Base-by-base conservation (phyloP, 2,329 filamentous ascomycete genomes). In the Hyphodiscus sp. region DNA sequence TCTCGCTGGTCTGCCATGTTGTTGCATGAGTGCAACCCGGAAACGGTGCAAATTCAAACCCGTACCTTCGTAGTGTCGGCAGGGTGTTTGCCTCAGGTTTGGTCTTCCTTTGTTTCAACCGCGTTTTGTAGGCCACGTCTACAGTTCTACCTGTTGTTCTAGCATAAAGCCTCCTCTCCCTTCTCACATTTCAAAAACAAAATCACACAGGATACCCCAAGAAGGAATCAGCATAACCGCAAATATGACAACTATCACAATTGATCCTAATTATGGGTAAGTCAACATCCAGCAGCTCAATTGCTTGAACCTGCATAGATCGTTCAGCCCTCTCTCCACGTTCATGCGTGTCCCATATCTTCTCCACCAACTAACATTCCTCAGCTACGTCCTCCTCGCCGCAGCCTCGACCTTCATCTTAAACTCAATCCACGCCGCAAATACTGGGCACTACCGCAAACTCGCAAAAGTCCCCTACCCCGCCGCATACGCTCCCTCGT, bases 331-430 rank as follows among this genome's bases (percentile, higher is more conserved):
- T 19, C 19, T 30, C 8, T 26, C n/a, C 43, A n/a, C 23, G 1
- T 29, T 33, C n/a, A 45, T n/a, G 18, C 16, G 41, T 33, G 20
- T 29, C 20, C 20, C 42, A 29, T 46, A 20, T 45, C 15, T 29
- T 23, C 1, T 13, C 16, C 45, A 29, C 38, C 51, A 47, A 55
- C 33, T 42, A 2, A 42, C 13, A 29, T 8, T n/a, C 11, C 2
- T 9, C 10, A n/a, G n/a, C 10, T 82, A 82, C 66, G 81, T 86
- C 64, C 74, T 87, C 51, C 73, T 76, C 50, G 78, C 74, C 45
- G 81, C 81, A 52, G 72, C 77, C 19, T 74, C 77, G 16, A 78
- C 78, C 61, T 75, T 82, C 69, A 73, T 86, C 66, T 65, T 86
- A 68, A 82, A 81, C 72, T 66, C 68, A 16, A 69, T 77, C 56